Percentiles rank a stretch among this genome's conserved stretches.
phyloP scores from a whole-genome alignment of 139 green algal genomes.

The Yamagishiella unicocca region DNA sequence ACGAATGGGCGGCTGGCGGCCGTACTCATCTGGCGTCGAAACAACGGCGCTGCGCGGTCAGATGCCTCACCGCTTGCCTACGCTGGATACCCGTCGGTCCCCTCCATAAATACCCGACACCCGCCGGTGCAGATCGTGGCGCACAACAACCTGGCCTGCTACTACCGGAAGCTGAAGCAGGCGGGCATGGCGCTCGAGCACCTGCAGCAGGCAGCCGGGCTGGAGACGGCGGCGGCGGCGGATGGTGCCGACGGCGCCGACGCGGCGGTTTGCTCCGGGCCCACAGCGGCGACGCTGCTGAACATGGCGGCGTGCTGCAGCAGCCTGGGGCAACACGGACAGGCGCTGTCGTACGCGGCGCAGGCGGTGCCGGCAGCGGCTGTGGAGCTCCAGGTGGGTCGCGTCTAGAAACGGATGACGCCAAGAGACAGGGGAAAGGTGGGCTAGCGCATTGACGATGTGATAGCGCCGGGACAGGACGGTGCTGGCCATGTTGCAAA shows the following conservation, averaged over 20 bases:
- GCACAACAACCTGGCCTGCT: slow-evolving; percentile 55
- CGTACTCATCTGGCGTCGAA: no score
- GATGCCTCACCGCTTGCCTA: no score
- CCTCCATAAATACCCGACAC: no score
- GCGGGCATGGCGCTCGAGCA: slow-evolving; percentile 2
- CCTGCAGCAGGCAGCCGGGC: slow-evolving; percentile 16
- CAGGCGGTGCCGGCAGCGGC: slow-evolving; percentile 18
- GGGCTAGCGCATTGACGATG: no score
- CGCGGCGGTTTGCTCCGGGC: neutral
- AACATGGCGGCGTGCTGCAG: slow-evolving; percentile 48
- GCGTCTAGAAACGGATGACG: no score
- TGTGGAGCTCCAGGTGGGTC: slow-evolving; percentile 21
- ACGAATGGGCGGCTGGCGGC: no score
- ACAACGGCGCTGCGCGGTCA: no score
- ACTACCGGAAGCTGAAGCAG: slow-evolving; percentile 36
- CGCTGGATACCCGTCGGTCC: no score
- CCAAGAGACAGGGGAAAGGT: no score
- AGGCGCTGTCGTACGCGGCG: slow-evolving; percentile 3
- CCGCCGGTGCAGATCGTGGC: slow-evolving; percentile 3
- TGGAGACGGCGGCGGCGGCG: slow-evolving; percentile 7
- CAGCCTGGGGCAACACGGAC: slow-evolving; percentile 16
- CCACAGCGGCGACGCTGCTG: slow-evolving; percentile 42
- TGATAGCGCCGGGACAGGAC: no score
- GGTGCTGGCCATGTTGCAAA: no score
- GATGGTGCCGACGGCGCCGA: neutral